Base-by-base conservation (phyloP, 108 stramenopile species). In the Nitzschia palea region DNA sequence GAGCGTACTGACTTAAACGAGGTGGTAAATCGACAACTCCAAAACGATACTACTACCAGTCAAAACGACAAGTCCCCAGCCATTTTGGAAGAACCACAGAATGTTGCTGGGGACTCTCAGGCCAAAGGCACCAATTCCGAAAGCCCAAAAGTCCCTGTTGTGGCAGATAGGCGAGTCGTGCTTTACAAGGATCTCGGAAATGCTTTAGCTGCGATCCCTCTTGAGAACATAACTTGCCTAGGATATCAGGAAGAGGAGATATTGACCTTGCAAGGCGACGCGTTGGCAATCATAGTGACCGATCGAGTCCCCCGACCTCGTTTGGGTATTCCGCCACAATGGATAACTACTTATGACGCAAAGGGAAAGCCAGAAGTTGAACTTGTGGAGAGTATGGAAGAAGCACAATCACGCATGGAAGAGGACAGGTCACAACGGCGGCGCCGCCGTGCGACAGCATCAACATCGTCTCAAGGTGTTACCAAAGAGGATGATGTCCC, bases 231-330 rank as follows among this genome's bases (percentile, higher is more conserved):
- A 4, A 33, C 58, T 9, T 55, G 59, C 29, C 44, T 85, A 34
- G 89, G 89, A n/a, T 90, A 85, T 59, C 55, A 67, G 3, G 31
- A 59, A 26, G 40, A 69, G 12, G 89, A 90, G 47, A 30, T 90
- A 4, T 1, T 53, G 29, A 43, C 60, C 3, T 47, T 90, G 14
- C 82, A 85, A 55, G 61, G 78, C 28, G 77, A 75, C 42, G 84
- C 82, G 9, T 61, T 90, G 22, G 81, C 78, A 37, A 59, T 87
- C 10, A 83, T 90, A 30, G 61, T 87, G 0, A 65, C 73, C 27
- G 89, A 87, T 62, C 14, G 59, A 57, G 83, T 85, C 23, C 48
- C 57, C 25, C 69, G 67, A 44, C 89, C 89, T 17, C 68, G 63
- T 29, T 68, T 61, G 34, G 89, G 89, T 9, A 69, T 90, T 29